phyloP scores from a whole-genome alignment of 345 rosid species.

The Ceriops zippeliana region DNA sequence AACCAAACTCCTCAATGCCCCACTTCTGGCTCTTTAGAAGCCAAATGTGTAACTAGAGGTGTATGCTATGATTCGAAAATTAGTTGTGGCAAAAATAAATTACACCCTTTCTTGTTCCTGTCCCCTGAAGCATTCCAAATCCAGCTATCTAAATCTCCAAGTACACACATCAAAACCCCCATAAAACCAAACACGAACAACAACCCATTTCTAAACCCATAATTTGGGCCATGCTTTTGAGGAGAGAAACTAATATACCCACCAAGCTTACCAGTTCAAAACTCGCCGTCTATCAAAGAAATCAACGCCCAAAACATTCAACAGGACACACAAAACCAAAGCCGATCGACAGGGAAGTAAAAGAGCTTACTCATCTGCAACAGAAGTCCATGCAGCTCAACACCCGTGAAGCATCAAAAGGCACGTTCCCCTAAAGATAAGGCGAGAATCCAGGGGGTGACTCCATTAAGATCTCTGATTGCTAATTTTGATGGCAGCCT shows the following conservation, averaged over 20 bases:
- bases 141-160: slow-evolving; percentile 1
- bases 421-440: not conserved
- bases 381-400: not conserved
- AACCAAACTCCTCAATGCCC: slow-evolving; percentile 2
- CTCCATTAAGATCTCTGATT: too few relatives aligned
- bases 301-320: not conserved
- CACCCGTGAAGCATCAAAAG: not conserved
- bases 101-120: slow-evolving; percentile 9
- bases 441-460: slow-evolving; percentile 1
- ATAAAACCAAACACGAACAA: not conserved
- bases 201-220: not conserved
- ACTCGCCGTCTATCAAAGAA: not conserved
- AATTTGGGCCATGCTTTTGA: not conserved
- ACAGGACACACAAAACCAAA: not conserved
- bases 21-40: not conserved
- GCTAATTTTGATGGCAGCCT: too few relatives aligned
- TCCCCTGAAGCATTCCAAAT: not conserved
- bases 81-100: slow-evolving; percentile 13
- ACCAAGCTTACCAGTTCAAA: not conserved
- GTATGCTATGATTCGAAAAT: not conserved
- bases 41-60: not conserved
- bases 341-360: not conserved
- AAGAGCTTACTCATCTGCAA: slow-evolving; percentile 17
- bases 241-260: not conserved
- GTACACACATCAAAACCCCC: not conserved